phyloP scores from a whole-genome alignment of 345 rosid species.

The Mallotus nudiflorus region DNA sequence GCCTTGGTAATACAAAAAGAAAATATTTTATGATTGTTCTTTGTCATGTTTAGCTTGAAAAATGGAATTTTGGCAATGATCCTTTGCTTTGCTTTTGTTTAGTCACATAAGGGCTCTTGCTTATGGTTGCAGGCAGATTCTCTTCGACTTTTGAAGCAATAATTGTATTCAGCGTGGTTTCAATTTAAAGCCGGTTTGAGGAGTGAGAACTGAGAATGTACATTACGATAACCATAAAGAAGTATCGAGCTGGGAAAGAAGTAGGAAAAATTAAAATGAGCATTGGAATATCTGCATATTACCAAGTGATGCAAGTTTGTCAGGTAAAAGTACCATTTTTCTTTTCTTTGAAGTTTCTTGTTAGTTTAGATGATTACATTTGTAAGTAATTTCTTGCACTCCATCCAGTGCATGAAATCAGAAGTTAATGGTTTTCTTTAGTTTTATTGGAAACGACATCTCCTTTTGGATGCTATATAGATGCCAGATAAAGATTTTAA shows the following conservation, averaged over 20 bases:
- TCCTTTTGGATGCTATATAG: neutral
- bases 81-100: neutral
- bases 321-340: conserved; percentile 46
- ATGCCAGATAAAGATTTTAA: neutral
- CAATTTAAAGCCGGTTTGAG: conserved; percentile 38
- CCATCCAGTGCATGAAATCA: neutral
- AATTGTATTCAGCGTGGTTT: conserved; percentile 22
- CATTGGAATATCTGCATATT: conserved; percentile 62
- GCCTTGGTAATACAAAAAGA: conserved; percentile 20
- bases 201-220: conserved; percentile 85
- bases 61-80: neutral
- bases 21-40: neutral
- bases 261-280: conserved; percentile 80
- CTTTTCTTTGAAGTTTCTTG: neutral
- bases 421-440: neutral
- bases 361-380: neutral
- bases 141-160: conserved; percentile 15
- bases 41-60: neutral
- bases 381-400: neutral
- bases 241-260: conserved; percentile 71
- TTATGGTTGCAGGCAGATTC: conserved; percentile 40
- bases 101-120: neutral
- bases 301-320: conserved; percentile 84
- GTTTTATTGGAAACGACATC: neutral
- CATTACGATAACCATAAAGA: conserved; percentile 65